Percentiles rank a stretch among this genome's conserved stretches.
phyloP scores from a whole-genome alignment of 305 asterid species.

The Solanum hybrid region DNA sequence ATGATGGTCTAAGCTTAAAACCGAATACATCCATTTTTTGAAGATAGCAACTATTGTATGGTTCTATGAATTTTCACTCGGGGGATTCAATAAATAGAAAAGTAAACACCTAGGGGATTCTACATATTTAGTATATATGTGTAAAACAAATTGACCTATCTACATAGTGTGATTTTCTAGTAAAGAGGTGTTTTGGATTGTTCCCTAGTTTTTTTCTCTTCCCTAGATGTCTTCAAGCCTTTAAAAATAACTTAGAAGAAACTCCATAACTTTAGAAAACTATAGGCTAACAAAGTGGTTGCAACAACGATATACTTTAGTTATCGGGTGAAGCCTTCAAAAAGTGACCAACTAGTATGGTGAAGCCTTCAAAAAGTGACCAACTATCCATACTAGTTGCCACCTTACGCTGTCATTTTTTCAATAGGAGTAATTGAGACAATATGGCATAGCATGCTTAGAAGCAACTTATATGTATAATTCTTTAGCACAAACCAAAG shows the following conservation, averaged over 20 bases:
- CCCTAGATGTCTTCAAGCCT: neutral
- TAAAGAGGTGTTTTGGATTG: neutral
- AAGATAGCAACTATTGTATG: neutral
- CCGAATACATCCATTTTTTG: neutral
- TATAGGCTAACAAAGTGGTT: neutral
- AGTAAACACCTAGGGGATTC: neutral
- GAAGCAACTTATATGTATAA: neutral
- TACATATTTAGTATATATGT: neutral
- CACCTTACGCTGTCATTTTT: neutral
- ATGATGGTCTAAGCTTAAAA: neutral
- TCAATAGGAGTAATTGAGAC: neutral
- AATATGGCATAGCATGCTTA: neutral
- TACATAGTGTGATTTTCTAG: neutral
- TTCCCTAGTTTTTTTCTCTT: neutral
- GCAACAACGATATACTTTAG: neutral
- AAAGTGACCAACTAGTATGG: neutral
- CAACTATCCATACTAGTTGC: neutral
- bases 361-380: neutral
- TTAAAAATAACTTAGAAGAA: neutral
- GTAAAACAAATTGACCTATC: neutral
- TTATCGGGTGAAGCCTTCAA: neutral
- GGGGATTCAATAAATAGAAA: neutral
- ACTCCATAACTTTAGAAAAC: neutral
- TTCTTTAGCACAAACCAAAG: neutral
- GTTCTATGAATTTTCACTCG: neutral